A percentile compares a stretch with the other conserved stretches of the same genome.
Conservation (phyloP, 2,329 filamentous ascomycete genomes). For the Colletotrichum graminicola region DNA sequence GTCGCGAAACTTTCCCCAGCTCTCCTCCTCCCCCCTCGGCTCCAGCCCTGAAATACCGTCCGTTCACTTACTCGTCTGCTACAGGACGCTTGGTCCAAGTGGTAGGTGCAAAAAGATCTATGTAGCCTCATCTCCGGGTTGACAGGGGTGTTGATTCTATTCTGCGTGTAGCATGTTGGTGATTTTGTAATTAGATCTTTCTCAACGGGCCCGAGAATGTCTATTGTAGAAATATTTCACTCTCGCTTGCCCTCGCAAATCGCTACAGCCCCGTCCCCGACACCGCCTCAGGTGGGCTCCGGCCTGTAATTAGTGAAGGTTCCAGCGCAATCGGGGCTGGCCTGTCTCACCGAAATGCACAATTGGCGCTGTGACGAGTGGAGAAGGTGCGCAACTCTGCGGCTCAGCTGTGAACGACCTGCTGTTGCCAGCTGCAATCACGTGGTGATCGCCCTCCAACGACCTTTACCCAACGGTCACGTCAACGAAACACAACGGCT, state of each 20-base stretch:
- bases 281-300: conserved; percentile 36
- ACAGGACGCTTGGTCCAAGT: conserved; percentile 19
- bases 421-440: not conserved
- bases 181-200: conserved; percentile 31
- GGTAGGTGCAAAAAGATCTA: conserved; percentile 8
- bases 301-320: conserved; percentile 28
- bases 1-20: conserved; percentile 2
- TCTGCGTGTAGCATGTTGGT: conserved; percentile 11
- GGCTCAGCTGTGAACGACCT: too few relatives aligned
- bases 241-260: conserved; percentile 33
- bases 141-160: conserved; percentile 19
- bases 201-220: conserved; percentile 25
- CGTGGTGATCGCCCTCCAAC: not conserved
- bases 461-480: not conserved
- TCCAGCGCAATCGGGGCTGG: conserved; percentile 19
- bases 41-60: conserved; percentile 1
- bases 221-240: conserved; percentile 34
- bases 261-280: not conserved
- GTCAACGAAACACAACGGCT: conserved; percentile 10
- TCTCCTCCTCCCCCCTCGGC: not conserved
- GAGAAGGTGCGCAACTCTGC: too few relatives aligned
- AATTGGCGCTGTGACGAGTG: conserved; percentile 22
- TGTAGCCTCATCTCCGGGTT: conserved; percentile 39
- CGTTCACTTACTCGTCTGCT: not conserved
- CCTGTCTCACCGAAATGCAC: not conserved